These are phyloP conservation scores for Penicillium cataractarum DNA, from an alignment of 495 filamentous ascomycete genomes.

Conservation along the genomic window DNA sequence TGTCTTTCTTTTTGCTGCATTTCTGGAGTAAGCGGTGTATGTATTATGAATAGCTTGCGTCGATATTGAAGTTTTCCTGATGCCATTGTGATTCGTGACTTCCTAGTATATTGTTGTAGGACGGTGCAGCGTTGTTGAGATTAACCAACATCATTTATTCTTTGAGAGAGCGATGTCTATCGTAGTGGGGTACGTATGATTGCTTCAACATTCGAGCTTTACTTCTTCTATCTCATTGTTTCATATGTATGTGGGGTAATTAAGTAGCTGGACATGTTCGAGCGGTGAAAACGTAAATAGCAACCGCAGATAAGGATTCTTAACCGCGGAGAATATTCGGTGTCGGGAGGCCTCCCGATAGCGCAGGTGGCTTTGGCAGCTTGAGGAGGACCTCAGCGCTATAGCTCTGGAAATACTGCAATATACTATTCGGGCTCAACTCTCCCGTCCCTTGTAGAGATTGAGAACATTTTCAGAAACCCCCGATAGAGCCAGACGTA, in stretches of 20 bases:
- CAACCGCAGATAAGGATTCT: background rate
- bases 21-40: slow-evolving; percentile 14
- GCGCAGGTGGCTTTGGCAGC: background rate
- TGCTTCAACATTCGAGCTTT: too few species aligned
- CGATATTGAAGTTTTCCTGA: background rate
- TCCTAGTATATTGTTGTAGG: background rate
- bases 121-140: background rate
- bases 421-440: background rate
- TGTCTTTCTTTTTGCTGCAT: slow-evolving; percentile 11
- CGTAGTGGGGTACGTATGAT: too few species aligned
- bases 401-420: background rate
- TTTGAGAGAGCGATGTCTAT: too few species aligned
- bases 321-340: background rate
- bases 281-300: background rate
- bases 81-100: background rate
- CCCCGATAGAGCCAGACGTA: too few species aligned
- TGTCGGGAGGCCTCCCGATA: background rate
- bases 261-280: background rate
- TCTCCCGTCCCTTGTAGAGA: background rate
- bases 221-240: too few species aligned
- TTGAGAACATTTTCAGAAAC: background rate
- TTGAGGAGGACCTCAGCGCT: too few species aligned
- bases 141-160: background rate
- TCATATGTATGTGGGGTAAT: background rate
- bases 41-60: slow-evolving; percentile 15